Conservation (phyloP, 2,329 filamentous ascomycete genomes). For the Aspergillus proliferans region DNA sequence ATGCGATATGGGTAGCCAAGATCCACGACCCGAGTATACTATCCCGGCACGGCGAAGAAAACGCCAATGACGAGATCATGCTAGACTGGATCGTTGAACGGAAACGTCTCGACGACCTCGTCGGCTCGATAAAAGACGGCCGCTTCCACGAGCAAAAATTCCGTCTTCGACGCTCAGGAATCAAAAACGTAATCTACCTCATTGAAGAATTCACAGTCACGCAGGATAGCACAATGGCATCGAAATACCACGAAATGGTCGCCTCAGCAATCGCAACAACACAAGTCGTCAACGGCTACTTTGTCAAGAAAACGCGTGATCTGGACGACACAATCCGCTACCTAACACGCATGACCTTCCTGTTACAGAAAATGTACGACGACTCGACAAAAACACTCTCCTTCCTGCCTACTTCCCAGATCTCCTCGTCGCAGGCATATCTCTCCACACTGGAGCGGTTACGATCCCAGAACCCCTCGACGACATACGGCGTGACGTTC, state of each 20-base stretch:
- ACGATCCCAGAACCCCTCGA: constrained; percentile 41
- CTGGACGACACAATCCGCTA: constrained; percentile 75
- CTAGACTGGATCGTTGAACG: constrained; percentile 77
- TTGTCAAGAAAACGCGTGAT: constrained; percentile 67
- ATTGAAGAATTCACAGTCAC: constrained; percentile 67
- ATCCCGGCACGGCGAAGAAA: constrained; percentile 44
- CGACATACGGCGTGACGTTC: constrained; percentile 60
- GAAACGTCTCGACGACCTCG: constrained; percentile 71
- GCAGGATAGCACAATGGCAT: constrained; percentile 35
- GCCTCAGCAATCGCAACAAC: constrained; percentile 68
- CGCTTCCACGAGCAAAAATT: constrained; percentile 83
- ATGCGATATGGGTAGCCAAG: constrained; percentile 74
- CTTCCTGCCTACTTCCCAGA: constrained; percentile 58
- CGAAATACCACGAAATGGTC: constrained; percentile 59
- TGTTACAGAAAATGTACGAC: constrained; percentile 59
- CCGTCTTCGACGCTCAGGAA: constrained; percentile 63
- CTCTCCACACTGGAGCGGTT: constrained; percentile 58
- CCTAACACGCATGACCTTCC: constrained; percentile 62
- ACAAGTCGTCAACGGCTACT: constrained; percentile 72
- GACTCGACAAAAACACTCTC: constrained; percentile 36
- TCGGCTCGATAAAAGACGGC: constrained; percentile 75
- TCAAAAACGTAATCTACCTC: constrained; percentile 72
- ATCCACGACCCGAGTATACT: constrained; percentile 56
- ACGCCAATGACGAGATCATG: constrained; percentile 60
- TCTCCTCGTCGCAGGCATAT: constrained; percentile 60